Conservation (phyloP, 768 basidiomycete species). For the Tylopilus felleus region DNA sequence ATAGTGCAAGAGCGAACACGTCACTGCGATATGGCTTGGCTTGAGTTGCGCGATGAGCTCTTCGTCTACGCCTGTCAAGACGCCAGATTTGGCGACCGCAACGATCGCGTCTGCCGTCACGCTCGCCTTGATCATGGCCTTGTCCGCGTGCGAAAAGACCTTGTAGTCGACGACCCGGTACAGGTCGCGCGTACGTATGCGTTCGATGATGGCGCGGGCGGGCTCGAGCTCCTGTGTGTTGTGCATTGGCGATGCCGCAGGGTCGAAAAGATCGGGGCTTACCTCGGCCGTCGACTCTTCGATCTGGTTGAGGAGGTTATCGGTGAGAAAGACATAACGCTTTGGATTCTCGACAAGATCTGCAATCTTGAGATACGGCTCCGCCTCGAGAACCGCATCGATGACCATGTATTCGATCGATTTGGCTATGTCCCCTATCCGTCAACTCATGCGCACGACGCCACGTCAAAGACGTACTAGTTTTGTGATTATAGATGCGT, state of each 20-base stretch:
- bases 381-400: conserved; percentile 69
- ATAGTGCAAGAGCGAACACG: conserved; percentile 65
- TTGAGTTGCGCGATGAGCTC: conserved; percentile 36
- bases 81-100: conserved; percentile 34
- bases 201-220: conserved; percentile 58
- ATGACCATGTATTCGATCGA: conserved; percentile 85
- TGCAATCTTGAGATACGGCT: conserved; percentile 61
- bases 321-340: conserved; percentile 62
- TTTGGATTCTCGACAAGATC: conserved; percentile 52
- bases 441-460: background rate
- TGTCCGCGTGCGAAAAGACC: conserved; percentile 37
- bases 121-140: conserved; percentile 19
- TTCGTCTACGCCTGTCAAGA: conserved; percentile 23
- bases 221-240: conserved; percentile 50
- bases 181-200: conserved; percentile 60
- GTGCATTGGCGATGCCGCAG: no score
- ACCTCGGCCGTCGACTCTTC: conserved; percentile 44
- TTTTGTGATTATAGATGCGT: conserved; percentile 78
- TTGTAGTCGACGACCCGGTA: conserved; percentile 72
- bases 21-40: conserved; percentile 58
- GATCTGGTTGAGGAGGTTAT: conserved; percentile 60
- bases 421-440: conserved; percentile 43
- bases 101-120: conserved; percentile 45
- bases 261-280: no score
- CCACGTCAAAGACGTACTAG: conserved; percentile 28